These are phyloP conservation scores for Rhodomyrtus psidioides DNA, from an alignment of 441 rosid genomes.

Conservation along the genomic window DNA sequence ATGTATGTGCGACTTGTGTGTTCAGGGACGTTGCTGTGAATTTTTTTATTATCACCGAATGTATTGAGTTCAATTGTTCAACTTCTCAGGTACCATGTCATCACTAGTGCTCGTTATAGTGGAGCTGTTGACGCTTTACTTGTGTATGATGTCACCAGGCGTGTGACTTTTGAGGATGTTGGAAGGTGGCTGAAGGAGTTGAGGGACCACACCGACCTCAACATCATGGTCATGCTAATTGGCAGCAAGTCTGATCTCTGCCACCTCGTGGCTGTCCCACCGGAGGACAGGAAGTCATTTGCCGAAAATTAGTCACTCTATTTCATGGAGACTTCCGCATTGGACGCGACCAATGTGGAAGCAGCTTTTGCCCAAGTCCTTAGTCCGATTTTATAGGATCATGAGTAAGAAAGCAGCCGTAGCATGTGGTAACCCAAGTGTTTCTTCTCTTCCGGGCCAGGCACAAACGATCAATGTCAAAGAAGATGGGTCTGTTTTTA, in stretches of 20 bases:
- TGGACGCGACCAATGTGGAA: slow-evolving; percentile 26
- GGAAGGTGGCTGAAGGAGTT: slow-evolving; percentile 30
- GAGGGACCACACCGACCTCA: slow-evolving; percentile 25
- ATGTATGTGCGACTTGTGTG: not conserved
- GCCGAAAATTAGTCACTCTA: slow-evolving; percentile 24
- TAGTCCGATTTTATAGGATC: slow-evolving; percentile 17
- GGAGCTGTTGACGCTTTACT: slow-evolving; percentile 27
- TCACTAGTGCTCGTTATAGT: slow-evolving; percentile 28
- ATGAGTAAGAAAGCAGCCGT: slow-evolving; percentile 24
- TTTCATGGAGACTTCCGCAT: slow-evolving; percentile 29
- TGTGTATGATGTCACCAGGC: slow-evolving; percentile 23
- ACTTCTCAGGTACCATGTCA: slow-evolving; percentile 23
- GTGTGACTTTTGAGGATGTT: slow-evolving; percentile 18
- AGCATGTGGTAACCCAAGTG: slow-evolving; percentile 8
- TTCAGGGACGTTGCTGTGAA: not conserved
- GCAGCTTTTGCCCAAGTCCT: slow-evolving; percentile 22
- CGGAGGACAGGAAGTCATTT: slow-evolving; percentile 21
- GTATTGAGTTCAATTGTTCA: not conserved
- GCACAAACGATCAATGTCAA: slow-evolving; percentile 22
- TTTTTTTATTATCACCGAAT: not conserved
- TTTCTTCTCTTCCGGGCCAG: slow-evolving; percentile 10
- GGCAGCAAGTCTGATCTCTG: slow-evolving; percentile 32
- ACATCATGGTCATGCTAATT: slow-evolving; percentile 27
- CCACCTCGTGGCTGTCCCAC: slow-evolving; percentile 26
- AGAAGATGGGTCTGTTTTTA: slow-evolving; percentile 14